Evolutionary conservation across 768 basidiomycete species (phyloP), one percentile per base, ranked within the genome.

Genomic region (Lactarius hatsudake): DNA sequence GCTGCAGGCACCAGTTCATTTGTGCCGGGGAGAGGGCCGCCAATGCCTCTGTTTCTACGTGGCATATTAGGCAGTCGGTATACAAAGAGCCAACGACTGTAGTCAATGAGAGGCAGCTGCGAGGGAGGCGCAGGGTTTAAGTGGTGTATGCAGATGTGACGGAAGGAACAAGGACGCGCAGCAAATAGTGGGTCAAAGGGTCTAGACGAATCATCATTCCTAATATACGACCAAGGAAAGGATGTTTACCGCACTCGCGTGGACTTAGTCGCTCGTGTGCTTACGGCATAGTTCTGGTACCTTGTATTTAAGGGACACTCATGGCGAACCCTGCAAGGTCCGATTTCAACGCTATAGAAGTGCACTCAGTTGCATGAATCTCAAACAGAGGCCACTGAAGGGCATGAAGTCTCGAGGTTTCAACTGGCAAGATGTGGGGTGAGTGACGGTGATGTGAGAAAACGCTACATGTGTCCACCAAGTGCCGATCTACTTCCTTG

Each of bases 21-120:
- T 18, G 53, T 13, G 51, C 63, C 59, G 20, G 54, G 56, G 34
- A 36, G 60, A 26, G 30, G 40, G 17, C 59, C 45, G 36, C 34
- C 53, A n/a, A 59, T 53, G 40, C 45, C 40, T 30, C 45, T 58
- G 56, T 30, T 40, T 36, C 64, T 26, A 34, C 45, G 58, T 30
- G 36, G 23, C 59, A 43, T 54, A n/a, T 20, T 23, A 38, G 30
- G 36, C 10, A 34, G n/a, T 18, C 17, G 18, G 5, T 32, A 42
- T 13, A 32, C 12, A 42, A 17, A 42, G 9, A 30, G 28, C 32
- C 30, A 28, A 32, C 20, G 32, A 4, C 3, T 32, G 30, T 28
- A 28, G 26, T 51, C 23, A 26, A 54, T 5, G 23, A 23, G 23
- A 23, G 58, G n/a, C 15, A 43, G 26, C 8, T 45, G 20, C 38